A percentile compares a stretch with the other conserved stretches of the same genome.
phyloP scores from a whole-genome alignment of 306 rosid genomes.

The Vachellia collinsii region DNA sequence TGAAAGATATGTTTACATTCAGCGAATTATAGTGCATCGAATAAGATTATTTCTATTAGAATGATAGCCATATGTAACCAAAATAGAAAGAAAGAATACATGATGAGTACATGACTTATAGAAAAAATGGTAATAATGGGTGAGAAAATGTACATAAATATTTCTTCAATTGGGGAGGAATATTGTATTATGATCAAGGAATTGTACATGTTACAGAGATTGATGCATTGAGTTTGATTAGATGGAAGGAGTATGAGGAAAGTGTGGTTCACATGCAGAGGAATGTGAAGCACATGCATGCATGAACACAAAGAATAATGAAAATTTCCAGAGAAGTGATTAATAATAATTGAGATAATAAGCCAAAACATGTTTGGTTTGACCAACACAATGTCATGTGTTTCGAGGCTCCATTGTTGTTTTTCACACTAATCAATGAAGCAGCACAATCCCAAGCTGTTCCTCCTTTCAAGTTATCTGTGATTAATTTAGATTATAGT shows the following conservation, averaged over 20 bases:
- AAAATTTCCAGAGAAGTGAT: not conserved
- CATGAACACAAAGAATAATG: not conserved
- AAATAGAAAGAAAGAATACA: too few relatives aligned
- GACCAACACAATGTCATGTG: slow-evolving; percentile 21
- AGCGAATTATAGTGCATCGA: too few relatives aligned
- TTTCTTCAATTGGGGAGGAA: not conserved
- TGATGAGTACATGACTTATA: too few relatives aligned
- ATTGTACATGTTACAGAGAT: not conserved
- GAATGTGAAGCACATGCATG: slow-evolving; percentile 34
- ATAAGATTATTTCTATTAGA: too few relatives aligned
- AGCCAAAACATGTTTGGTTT: slow-evolving; percentile 21
- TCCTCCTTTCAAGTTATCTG: not conserved
- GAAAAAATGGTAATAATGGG: too few relatives aligned
- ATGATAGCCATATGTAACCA: too few relatives aligned
- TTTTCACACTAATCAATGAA: slow-evolving; percentile 1
- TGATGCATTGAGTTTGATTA: not conserved
- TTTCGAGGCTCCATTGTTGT: not conserved
- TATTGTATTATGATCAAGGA: not conserved
- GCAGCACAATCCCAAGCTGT: not conserved
- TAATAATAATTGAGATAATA: slow-evolving; percentile 5
- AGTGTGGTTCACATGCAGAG: slow-evolving; percentile 24
- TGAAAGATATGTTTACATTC: too few relatives aligned
- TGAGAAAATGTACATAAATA: too few relatives aligned
- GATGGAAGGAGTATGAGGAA: not conserved
- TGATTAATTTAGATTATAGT: too few relatives aligned